Evolutionary conservation across 139 green algal species (phyloP).

Genomic region (Coelastrella sp.): DNA sequence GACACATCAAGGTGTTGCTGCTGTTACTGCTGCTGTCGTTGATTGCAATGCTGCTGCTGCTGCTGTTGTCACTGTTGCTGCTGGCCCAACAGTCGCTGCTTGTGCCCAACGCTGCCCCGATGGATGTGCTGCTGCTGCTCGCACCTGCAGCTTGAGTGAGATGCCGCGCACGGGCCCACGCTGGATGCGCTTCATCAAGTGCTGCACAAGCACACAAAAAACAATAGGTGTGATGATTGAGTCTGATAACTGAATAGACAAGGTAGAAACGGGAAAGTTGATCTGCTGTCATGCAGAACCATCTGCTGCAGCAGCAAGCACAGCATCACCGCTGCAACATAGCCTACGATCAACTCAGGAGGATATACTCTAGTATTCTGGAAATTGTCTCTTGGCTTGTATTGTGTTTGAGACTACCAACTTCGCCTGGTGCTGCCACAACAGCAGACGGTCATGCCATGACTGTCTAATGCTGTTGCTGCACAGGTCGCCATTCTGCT

Average conservation of each 20-base stretch:
- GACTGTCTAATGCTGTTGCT: neutral
- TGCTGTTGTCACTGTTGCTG: neutral
- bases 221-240: too few relatives aligned
- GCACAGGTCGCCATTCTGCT: neutral
- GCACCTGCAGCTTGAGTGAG: constrained; percentile 99
- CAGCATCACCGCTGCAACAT: neutral
- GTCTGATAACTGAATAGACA: too few relatives aligned
- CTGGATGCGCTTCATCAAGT: constrained; percentile 99
- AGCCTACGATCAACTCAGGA: too few relatives aligned
- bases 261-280: neutral
- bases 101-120: neutral
- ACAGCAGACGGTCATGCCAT: too few relatives aligned
- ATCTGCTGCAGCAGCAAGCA: neutral
- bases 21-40: neutral
- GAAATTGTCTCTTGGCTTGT: too few relatives aligned
- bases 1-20: neutral
- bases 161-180: constrained; percentile 98
- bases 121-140: neutral
- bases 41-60: neutral
- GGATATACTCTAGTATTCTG: too few relatives aligned
- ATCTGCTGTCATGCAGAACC: neutral
- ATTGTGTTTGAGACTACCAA: too few relatives aligned
- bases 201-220: constrained; percentile 67
- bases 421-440: too few relatives aligned
- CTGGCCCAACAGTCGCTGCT: neutral